Percentiles rank a stretch among this genome's conserved stretches.
phyloP scores from a whole-genome alignment of 352 stramenopile genomes.

The Globisporangium rhizosaccharum region DNA sequence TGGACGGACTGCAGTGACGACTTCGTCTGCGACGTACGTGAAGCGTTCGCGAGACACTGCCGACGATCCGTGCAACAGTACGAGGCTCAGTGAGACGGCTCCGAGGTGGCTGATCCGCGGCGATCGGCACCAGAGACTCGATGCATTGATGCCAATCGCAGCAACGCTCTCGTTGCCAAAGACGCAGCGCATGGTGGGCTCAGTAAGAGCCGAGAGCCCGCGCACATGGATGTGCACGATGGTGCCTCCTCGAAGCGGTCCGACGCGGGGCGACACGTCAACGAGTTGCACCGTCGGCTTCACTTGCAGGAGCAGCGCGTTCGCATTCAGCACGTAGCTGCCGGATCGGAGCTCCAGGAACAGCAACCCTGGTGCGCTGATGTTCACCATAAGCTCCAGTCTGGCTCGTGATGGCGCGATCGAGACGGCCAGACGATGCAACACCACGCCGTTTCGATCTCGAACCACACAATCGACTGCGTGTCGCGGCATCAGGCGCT shows the following conservation, averaged over 20 bases:
- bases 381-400: conserved; percentile 2
- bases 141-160: conserved; percentile 9
- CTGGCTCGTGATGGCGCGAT: not conserved
- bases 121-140: conserved; percentile 18
- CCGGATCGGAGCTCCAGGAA: conserved; percentile 2
- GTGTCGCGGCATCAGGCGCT: not conserved
- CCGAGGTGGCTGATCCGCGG: conserved; percentile 13
- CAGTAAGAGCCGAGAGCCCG: not conserved
- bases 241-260: conserved; percentile 25
- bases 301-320: not conserved
- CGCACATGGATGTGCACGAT: conserved; percentile 19
- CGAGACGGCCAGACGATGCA: not conserved
- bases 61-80: conserved; percentile 2
- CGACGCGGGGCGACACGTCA: conserved; percentile 1
- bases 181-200: conserved; percentile 17
- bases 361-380: conserved; percentile 1
- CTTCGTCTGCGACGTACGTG: conserved; percentile 24
- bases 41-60: not conserved
- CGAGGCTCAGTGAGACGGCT: conserved; percentile 17
- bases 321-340: conserved; percentile 1
- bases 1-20: conserved; percentile 21
- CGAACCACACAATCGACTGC: not conserved
- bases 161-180: conserved; percentile 17
- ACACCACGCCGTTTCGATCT: not conserved
- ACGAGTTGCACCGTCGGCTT: conserved; percentile 1